Evolutionary conservation across 257 asterid genomes (phyloP), one percentile per base, ranked within the genome.

Genomic region (Parsonsia alboflavescens): DNA sequence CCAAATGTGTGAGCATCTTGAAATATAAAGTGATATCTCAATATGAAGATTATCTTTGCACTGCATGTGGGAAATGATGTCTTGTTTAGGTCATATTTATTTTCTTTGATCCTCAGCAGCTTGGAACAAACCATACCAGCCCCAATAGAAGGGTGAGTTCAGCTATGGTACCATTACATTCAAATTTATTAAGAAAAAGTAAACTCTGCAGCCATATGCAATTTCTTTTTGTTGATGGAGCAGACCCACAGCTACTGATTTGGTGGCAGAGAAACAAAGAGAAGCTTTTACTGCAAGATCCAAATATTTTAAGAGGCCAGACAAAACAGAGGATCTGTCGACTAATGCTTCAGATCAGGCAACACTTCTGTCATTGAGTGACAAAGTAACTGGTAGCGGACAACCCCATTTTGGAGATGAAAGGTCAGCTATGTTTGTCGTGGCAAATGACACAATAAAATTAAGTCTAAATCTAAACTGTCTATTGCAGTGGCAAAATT

Each of bases 241-340:
- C 81, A 80, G 81, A 78, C 74, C 79, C 44, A 57, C 81, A 75
- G 74, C 75, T 85, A 81, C 69, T 77, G 80, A 44, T 30, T 54
- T 77, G 77, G 77, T 53, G 24, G 72, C 73, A 72, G 82, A 77
- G 75, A 82, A 79, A 75, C 88, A 81, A 75, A 77, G 76, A 73
- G 89, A 84, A 73, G 52, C 86, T 71, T 81, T 45, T 73, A 71
- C 63, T 71, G 69, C 81, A 69, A 56, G 83, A 83, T 87, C 89
- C 71, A 86, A 74, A 70, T 80, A 82, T 73, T 81, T 80, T 73
- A 79, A 76, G 81, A 86, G 48, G 82, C 72, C 85, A 75, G 85
- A 81, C 71, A 86, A 84, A 79, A 28, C 85, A 74, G 88, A 76
- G 72, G 67, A 75, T 72, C 81, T 76, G 66, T 59, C 36, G 70